phyloP scores from a whole-genome alignment of 805 yeast species.

The Yamadazyma takamatsuzukensis region DNA sequence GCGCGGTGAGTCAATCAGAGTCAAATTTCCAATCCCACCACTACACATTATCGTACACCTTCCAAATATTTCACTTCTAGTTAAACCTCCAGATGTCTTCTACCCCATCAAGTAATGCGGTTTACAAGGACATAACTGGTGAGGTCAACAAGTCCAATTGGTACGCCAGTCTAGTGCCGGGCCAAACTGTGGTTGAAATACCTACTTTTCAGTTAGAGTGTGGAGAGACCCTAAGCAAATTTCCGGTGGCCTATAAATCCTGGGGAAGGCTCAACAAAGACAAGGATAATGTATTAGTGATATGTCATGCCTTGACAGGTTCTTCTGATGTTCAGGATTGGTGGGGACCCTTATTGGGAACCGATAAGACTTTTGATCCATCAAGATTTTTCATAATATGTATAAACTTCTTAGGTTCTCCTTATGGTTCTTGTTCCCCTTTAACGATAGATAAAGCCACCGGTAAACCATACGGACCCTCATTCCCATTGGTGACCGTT shows the following conservation, averaged over 20 bases:
- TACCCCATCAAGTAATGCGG: too few species aligned
- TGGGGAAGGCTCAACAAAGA: slow-evolving; percentile 83
- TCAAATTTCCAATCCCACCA: too few species aligned
- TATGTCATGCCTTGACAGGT: slow-evolving; percentile 95
- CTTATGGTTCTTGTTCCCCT: slow-evolving; percentile 95
- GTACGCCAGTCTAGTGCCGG: slow-evolving; percentile 63
- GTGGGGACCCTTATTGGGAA: slow-evolving; percentile 97
- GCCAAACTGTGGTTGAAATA: slow-evolving; percentile 74
- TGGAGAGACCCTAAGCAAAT: slow-evolving; percentile 65
- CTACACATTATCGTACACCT: too few species aligned
- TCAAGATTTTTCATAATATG: slow-evolving; percentile 82
- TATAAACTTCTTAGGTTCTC: slow-evolving; percentile 90
- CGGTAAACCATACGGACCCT: slow-evolving; percentile 82
- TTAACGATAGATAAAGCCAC: slow-evolving; percentile 76
- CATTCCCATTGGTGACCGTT: slow-evolving; percentile 90
- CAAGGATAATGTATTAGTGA: slow-evolving; percentile 77
- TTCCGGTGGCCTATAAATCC: slow-evolving; percentile 92
- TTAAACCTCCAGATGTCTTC: too few species aligned
- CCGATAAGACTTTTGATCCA: slow-evolving; percentile 86
- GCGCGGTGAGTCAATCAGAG: too few species aligned
- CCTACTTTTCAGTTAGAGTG: slow-evolving; percentile 77
- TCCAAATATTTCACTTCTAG: too few species aligned
- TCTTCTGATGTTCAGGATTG: slow-evolving; percentile 94
- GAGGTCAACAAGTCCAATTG: slow-evolving; percentile 57
- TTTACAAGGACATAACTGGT: slow-evolving; percentile 39